Percentiles rank a stretch among this genome's conserved stretches.
Evolutionary conservation across 148 eudicot genomes (phyloP).

Genomic region (Silene conica): DNA sequence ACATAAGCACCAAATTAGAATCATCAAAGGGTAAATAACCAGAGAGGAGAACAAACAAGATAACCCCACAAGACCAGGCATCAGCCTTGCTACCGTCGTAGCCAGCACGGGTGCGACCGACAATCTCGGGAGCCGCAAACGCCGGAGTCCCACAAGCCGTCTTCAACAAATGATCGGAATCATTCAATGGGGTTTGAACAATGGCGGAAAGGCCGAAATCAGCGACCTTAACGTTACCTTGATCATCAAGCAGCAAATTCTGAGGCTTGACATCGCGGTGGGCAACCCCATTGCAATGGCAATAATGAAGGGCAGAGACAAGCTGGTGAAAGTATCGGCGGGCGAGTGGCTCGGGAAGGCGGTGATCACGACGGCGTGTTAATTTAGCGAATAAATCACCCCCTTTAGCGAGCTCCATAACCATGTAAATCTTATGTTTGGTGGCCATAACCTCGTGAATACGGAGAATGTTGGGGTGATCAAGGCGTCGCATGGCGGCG

Average conservation of each 20-base stretch:
- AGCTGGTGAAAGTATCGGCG: slow-evolving; percentile 54
- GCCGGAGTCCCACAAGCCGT: slow-evolving; percentile 85
- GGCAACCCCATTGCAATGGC: slow-evolving; percentile 63
- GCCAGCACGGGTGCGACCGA: slow-evolving; percentile 33
- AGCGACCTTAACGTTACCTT: slow-evolving; percentile 45
- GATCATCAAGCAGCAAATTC: slow-evolving; percentile 51
- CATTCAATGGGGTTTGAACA: slow-evolving; percentile 1
- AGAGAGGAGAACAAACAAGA: slow-evolving; percentile 49
- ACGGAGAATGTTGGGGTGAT: slow-evolving; percentile 63
- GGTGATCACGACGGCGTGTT: slow-evolving; percentile 35
- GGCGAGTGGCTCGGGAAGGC: slow-evolving; percentile 49
- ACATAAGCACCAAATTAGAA: slow-evolving; percentile 50
- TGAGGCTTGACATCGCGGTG: slow-evolving; percentile 86
- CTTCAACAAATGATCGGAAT: slow-evolving; percentile 24
- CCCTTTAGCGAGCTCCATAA: slow-evolving; percentile 71
- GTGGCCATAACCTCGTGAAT: slow-evolving; percentile 79
- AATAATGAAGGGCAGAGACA: slow-evolving; percentile 56
- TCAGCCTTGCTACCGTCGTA: slow-evolving; percentile 77
- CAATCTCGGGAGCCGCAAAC: slow-evolving; percentile 56
- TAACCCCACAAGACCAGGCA: slow-evolving; percentile 86
- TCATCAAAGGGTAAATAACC: slow-evolving; percentile 74
- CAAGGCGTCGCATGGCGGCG: slow-evolving; percentile 67
- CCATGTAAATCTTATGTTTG: slow-evolving; percentile 57
- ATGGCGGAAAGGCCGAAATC: slow-evolving; percentile 81
- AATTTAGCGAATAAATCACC: slow-evolving; percentile 58